These are phyloP conservation scores for Goniomonas avonlea DNA, from an alignment of 78 protist genomes.

Conservation along the genomic window DNA sequence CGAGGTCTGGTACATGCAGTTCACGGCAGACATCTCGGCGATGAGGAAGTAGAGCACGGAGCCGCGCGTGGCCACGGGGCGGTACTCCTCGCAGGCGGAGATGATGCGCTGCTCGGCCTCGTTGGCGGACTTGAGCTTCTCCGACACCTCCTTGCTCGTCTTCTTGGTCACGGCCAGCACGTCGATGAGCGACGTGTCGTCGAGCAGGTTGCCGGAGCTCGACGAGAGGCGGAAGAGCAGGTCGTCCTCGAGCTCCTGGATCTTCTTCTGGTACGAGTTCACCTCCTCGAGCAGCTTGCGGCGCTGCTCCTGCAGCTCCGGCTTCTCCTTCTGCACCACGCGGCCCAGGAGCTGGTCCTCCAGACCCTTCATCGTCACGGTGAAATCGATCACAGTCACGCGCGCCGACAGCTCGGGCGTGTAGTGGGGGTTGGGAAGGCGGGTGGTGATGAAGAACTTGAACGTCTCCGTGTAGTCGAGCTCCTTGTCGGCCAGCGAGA, in stretches of 20 bases:
- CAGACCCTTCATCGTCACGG: constrained; percentile 77
- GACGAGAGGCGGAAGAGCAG: constrained; percentile 57
- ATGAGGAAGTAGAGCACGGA: constrained; percentile 73
- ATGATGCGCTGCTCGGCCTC: constrained; percentile 55
- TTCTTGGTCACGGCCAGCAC: constrained; percentile 65
- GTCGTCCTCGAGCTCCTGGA: constrained; percentile 55
- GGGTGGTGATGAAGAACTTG: constrained; percentile 64
- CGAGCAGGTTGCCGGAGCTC: constrained; percentile 76
- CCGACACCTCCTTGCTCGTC: constrained; percentile 48
- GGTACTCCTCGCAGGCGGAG: constrained; percentile 69
- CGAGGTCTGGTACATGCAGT: constrained; percentile 78
- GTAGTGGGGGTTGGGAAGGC: constrained; percentile 76
- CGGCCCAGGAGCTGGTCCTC: constrained; percentile 80
- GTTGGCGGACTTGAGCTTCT: constrained; percentile 44
- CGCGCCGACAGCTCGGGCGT: constrained; percentile 81
- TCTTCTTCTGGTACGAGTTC: constrained; percentile 41
- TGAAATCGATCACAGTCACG: constrained; percentile 68
- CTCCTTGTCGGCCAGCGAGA: constrained; percentile 72
- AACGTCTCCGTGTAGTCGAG: constrained; percentile 46
- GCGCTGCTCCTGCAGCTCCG: constrained; percentile 70
- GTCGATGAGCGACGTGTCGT: constrained; percentile 68
- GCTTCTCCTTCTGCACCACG: constrained; percentile 65
- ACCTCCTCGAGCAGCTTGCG: constrained; percentile 59
- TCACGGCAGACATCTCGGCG: constrained; percentile 63
- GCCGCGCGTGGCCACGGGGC: constrained; percentile 77